Evolutionary conservation across 2,329 filamentous ascomycete genomes (phyloP).

Genomic region (Chaetothyriales sp.): DNA sequence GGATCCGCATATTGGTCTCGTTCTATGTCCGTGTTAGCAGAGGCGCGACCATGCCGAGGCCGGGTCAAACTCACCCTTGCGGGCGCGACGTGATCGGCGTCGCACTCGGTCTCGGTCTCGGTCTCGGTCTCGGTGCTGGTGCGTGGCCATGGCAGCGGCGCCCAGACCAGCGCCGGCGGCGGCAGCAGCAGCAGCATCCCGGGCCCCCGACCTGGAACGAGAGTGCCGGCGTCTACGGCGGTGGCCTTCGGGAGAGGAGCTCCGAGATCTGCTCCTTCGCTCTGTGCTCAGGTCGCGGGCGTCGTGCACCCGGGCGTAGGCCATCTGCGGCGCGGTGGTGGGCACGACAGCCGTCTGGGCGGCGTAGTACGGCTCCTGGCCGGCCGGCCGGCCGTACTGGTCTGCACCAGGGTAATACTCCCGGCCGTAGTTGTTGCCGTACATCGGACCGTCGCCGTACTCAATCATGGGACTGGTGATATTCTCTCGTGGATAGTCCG

Average conservation of each 20-base stretch:
- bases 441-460: conserved; percentile 50
- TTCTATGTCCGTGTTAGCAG: conserved; percentile 6
- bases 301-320: conserved; percentile 22
- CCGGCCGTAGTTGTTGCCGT: conserved; percentile 38
- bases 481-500: conserved; percentile 29
- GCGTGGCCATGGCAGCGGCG: conserved; percentile 44
- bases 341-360: conserved; percentile 28
- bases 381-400: conserved; percentile 31
- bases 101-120: neutral
- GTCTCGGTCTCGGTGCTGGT: conserved; percentile 24
- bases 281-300: conserved; percentile 31
- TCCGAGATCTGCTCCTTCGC: conserved; percentile 19
- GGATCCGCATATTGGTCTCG: conserved; percentile 20
- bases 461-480: conserved; percentile 44
- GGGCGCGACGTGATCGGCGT: neutral
- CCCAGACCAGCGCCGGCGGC: conserved; percentile 45
- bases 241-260: conserved; percentile 25
- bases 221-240: conserved; percentile 24
- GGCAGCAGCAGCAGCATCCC: conserved; percentile 38
- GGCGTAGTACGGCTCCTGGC: conserved; percentile 27
- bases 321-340: conserved; percentile 21
- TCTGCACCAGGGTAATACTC: conserved; percentile 32
- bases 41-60: conserved; percentile 1
- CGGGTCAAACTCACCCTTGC: neutral
- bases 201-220: conserved; percentile 20